A percentile compares a stretch with the other conserved stretches of the same genome.
Conservation (phyloP, 2,329 filamentous ascomycete species). For the Pseudogymnoascus sp. region DNA sequence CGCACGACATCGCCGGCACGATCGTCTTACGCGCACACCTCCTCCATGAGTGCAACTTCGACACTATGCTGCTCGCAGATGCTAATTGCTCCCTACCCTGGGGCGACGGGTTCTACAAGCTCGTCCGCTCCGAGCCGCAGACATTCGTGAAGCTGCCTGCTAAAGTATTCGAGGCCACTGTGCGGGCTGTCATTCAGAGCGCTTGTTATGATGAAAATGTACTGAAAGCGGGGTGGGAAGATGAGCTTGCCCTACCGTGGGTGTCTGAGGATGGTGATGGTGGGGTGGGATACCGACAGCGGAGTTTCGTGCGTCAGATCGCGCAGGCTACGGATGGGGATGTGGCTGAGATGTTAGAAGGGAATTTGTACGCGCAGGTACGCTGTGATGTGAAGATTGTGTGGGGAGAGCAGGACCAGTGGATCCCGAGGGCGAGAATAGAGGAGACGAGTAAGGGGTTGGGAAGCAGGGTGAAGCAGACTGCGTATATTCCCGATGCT, state of each 20-base stretch:
- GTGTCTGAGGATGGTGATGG: not conserved
- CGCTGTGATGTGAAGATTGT: conserved; percentile 2
- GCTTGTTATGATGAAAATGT: not conserved
- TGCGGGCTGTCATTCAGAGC: not conserved
- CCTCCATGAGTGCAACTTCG: not conserved
- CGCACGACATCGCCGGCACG: not conserved
- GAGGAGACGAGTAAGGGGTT: not conserved
- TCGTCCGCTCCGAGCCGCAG: not conserved
- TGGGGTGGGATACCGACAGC: not conserved
- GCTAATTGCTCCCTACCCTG: not conserved
- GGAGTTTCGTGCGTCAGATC: not conserved
- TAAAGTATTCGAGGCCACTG: not conserved
- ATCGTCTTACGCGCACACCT: not conserved
- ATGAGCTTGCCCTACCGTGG: not conserved
- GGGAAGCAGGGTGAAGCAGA: not conserved
- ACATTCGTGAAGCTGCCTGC: not conserved
- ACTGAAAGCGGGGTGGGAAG: not conserved
- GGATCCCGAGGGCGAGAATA: not conserved
- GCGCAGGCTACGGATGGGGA: not conserved
- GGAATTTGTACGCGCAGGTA: not conserved
- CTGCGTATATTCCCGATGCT: not conserved
- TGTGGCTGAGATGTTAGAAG: not conserved
- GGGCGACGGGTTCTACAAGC: not conserved
- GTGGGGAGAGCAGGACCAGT: not conserved
- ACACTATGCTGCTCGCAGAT: not conserved